Evolutionary conservation across 1,284 basidiomycete species (phyloP).

Genomic region (Singerocomus rubriflavus): DNA sequence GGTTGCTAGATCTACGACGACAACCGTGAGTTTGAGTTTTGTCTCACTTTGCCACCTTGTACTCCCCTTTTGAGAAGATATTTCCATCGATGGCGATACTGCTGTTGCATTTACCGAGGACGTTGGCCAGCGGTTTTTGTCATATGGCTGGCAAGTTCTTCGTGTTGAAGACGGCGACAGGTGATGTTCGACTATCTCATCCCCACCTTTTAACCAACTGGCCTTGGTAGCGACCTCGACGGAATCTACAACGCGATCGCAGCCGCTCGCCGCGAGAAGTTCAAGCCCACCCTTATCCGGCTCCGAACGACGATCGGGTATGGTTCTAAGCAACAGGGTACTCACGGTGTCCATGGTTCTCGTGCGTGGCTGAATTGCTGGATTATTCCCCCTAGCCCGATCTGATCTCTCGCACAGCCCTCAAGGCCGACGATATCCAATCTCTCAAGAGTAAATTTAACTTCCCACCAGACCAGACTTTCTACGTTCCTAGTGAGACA

Average conservation of each 20-base stretch:
- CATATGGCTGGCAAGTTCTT: constrained; percentile 95
- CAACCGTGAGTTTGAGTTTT: constrained; percentile 58
- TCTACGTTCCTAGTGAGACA: constrained; percentile 77
- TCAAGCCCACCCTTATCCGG: constrained; percentile 85
- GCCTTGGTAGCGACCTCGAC: constrained; percentile 61
- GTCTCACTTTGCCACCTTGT: constrained; percentile 1
- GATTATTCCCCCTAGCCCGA: background rate
- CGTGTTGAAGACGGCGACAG: constrained; percentile 80
- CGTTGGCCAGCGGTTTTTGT: constrained; percentile 81
- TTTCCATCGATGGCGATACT: constrained; percentile 95
- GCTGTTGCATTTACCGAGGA: constrained; percentile 93
- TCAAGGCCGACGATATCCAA: constrained; percentile 90
- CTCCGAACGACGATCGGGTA: constrained; percentile 91
- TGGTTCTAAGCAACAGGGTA: constrained; percentile 90
- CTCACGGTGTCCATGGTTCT: constrained; percentile 89
- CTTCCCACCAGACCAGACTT: constrained; percentile 78
- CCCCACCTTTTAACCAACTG: constrained; percentile 6
- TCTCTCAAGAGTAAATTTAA: constrained; percentile 84
- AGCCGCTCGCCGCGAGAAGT: constrained; percentile 71
- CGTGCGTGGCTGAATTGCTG: constrained; percentile 48
- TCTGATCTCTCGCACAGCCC: constrained; percentile 46
- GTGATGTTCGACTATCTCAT: constrained; percentile 40
- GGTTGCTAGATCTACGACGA: constrained; percentile 77
- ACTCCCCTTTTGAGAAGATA: constrained; percentile 51
- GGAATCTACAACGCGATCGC: constrained; percentile 80